These are phyloP conservation scores for Hypoxylon sp. DNA, from an alignment of 2,329 filamentous ascomycete genomes.

Conservation along the genomic window DNA sequence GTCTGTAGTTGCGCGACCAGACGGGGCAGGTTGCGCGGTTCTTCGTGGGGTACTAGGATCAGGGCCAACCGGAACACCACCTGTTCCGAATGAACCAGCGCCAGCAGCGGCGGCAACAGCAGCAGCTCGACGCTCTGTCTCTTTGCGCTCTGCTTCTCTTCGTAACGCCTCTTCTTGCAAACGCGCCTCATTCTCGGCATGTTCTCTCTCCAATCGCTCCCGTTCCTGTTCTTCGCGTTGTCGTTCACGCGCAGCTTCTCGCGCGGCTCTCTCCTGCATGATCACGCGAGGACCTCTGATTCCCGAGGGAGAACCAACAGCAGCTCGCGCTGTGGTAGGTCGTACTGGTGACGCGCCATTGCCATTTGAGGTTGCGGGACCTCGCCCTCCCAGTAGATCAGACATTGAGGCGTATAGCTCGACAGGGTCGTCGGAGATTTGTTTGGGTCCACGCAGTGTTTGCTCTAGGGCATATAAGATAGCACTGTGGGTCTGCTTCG, in stretches of 20 bases:
- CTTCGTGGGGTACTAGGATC: conserved; percentile 45
- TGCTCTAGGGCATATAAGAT: conserved; percentile 95
- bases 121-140: conserved; percentile 73
- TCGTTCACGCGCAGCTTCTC: conserved; percentile 78
- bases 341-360: conserved; percentile 64
- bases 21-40: conserved; percentile 40
- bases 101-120: conserved; percentile 66
- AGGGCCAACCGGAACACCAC: conserved; percentile 24
- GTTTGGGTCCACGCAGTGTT: conserved; percentile 84
- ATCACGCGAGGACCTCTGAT: conserved; percentile 91
- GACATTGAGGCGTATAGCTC: conserved; percentile 96
- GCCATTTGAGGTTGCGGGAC: conserved; percentile 69
- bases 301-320: conserved; percentile 71
- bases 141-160: conserved; percentile 68
- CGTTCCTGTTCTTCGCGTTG: conserved; percentile 73
- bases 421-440: conserved; percentile 85
- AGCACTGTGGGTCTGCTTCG: conserved; percentile 86
- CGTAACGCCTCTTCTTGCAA: conserved; percentile 69
- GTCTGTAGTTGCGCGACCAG: conserved; percentile 46
- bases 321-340: conserved; percentile 64
- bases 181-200: conserved; percentile 70
- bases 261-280: conserved; percentile 86
- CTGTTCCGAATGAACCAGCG: conserved; percentile 51
- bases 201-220: conserved; percentile 68
- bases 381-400: conserved; percentile 76